phyloP scores from a whole-genome alignment of 75 land plant species.

The Gnetum montanum region DNA sequence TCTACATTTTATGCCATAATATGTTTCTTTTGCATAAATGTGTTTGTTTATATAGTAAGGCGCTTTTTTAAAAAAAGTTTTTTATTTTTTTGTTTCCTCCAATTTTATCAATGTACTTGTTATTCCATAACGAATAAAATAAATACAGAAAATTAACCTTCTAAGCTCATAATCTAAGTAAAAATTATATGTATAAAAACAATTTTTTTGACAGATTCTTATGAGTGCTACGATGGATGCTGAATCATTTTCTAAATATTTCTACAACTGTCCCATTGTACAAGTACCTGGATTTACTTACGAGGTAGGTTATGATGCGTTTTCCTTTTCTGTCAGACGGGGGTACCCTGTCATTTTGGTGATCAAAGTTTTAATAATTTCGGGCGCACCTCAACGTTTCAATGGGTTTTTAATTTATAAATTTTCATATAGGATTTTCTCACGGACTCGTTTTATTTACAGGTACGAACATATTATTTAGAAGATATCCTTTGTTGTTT shows the following conservation, averaged over 20 bases:
- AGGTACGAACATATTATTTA: constrained; percentile 80
- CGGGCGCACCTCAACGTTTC: no score
- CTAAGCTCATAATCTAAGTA: no score
- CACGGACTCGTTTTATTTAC: neutral
- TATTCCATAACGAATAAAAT: neutral
- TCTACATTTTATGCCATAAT: constrained; percentile 1
- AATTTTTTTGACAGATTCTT: constrained; percentile 46
- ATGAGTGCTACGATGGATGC: constrained; percentile 99
- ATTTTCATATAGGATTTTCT: neutral
- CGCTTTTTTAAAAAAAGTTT: neutral
- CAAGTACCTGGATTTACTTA: constrained; percentile 89
- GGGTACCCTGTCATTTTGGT: no score
- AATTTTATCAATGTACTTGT: neutral
- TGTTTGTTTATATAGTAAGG: no score
- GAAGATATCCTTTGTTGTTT: constrained; percentile 94
- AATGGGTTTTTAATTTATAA: no score
- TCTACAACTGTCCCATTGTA: constrained; percentile 79
- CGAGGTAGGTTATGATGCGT: constrained; percentile 65
- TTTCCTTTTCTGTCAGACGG: no score
- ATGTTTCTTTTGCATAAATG: constrained; percentile 1
- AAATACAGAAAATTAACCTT: neutral
- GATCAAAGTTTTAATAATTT: no score
- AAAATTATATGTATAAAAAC: no score
- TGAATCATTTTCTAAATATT: constrained; percentile 79
- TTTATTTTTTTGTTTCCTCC: neutral